Evolutionary conservation across 305 asterid species (phyloP), one percentile per base, ranked within the genome.

Genomic region (Rubia balearica): DNA sequence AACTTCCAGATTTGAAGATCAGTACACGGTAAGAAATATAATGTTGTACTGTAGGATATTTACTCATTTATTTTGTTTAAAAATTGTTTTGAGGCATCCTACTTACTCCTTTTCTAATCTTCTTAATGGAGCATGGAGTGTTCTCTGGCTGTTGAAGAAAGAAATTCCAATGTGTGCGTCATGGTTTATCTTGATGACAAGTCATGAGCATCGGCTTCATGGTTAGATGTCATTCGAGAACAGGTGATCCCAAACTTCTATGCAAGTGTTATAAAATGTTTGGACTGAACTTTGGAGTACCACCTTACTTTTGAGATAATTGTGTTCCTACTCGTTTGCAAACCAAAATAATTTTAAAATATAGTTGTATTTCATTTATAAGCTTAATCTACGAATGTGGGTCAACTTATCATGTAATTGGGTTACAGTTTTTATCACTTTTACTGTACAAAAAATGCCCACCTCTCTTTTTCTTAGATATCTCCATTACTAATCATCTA

Each of bases 1-100:
- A 75, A 71, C 87, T 88, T 75, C 97, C 95, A 63, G 71, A 72
- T 42, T 71, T 95, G 82, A 77, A 72, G 74, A 87, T 91, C 70
- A 76, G 79, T 55, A 76, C 78, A 85, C 77, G 74, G 99, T 95
- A 95, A 81, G 90, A 75, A 74, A 66, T 67, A 61, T 46, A 40
- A 33, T 17, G 57, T 56, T 48, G 38, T 67, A 19, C 65, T 6
- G 76, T 17, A 65, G 46, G 57, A 42, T 16, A 38, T 53, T 43
- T 57, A 7, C 67, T 73, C 3, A 16, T 65, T 8, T 27, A 53
- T 14, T 33, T 8, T 62, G 21, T 60, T 60, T 43, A 0, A 24
- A 53, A 17, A 67, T 55, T 67, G 45, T 60, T 14, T 2, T 19
- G 63, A 4, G 60, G 21, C 12, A 42, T 59, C 64, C 42, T 51